These are phyloP conservation scores for Phytophthora ramorum DNA, from an alignment of 352 stramenopile species.

Conservation along the genomic window DNA sequence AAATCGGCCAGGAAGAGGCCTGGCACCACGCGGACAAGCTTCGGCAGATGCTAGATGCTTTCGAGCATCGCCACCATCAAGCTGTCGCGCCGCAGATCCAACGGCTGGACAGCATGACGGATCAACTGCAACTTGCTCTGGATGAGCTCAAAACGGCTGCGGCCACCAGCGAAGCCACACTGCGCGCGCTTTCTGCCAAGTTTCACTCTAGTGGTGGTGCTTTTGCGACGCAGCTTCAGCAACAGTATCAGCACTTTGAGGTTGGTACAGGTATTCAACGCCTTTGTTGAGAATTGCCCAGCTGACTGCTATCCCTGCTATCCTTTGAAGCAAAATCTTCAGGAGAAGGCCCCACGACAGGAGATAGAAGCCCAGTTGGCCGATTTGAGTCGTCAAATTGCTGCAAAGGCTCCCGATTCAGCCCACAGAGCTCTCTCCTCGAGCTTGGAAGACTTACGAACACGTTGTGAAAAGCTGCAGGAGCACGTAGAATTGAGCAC, in stretches of 20 bases:
- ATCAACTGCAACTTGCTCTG: constrained; percentile 28
- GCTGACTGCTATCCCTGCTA: constrained; percentile 7
- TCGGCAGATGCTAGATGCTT: constrained; percentile 19
- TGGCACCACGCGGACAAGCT: constrained; percentile 22
- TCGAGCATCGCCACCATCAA: constrained; percentile 23
- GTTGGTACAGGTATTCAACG: constrained; percentile 14
- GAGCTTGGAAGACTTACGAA: constrained; percentile 18
- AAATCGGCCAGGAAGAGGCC: constrained; percentile 17
- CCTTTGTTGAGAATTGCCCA: background rate
- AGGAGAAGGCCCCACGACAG: constrained; percentile 25
- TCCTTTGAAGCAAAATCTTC: constrained; percentile 21
- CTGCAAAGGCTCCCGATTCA: constrained; percentile 18
- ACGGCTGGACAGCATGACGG: constrained; percentile 19
- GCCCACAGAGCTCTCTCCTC: constrained; percentile 23
- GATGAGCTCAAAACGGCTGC: constrained; percentile 24
- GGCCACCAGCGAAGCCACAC: constrained; percentile 28
- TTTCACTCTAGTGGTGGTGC: constrained; percentile 36
- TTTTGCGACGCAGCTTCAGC: constrained; percentile 34
- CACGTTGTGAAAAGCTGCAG: constrained; percentile 39
- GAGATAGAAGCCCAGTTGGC: constrained; percentile 25
- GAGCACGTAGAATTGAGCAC: constrained; percentile 60
- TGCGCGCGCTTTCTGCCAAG: constrained; percentile 46
- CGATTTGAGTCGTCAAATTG: constrained; percentile 27
- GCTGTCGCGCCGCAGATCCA: constrained; percentile 18
- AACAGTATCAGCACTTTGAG: constrained; percentile 40